Conservation (phyloP, 2,329 filamentous ascomycete species). For the Tolypocladium amazonense region DNA sequence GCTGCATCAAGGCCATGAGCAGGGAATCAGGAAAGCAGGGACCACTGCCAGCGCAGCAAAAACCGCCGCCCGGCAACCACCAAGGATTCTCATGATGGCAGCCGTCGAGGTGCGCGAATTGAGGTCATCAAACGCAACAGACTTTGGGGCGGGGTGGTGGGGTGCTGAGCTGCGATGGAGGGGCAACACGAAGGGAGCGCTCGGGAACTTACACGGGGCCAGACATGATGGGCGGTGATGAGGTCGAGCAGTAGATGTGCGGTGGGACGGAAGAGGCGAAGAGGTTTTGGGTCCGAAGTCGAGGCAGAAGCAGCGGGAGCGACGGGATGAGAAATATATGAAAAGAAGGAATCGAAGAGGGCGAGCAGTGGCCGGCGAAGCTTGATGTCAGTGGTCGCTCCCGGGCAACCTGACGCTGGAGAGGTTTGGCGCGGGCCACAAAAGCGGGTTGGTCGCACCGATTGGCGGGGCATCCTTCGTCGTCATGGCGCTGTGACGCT, state of each 20-base stretch:
- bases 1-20: conserved; percentile 38
- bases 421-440: conserved; percentile 6
- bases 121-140: conserved; percentile 16
- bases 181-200: conserved; percentile 11
- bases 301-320: background rate
- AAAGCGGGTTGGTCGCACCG: background rate
- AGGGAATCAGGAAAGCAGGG: conserved; percentile 10
- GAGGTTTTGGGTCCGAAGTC: background rate
- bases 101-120: conserved; percentile 21
- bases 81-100: conserved; percentile 10
- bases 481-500: background rate
- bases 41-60: background rate
- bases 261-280: background rate
- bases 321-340: conserved; percentile 6
- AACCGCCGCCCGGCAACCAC: conserved; percentile 2
- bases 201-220: conserved; percentile 53
- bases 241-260: background rate
- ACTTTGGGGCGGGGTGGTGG: conserved; percentile 27
- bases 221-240: conserved; percentile 40
- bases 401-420: conserved; percentile 2
- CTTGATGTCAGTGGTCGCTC: conserved; percentile 1
- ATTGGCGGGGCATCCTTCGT: background rate
- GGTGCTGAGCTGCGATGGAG: conserved; percentile 18
- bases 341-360: background rate
- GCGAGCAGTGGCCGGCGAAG: background rate